Evolutionary conservation across 2,329 filamentous ascomycete genomes (phyloP).

Genomic region (Diaporthe amygdali): DNA sequence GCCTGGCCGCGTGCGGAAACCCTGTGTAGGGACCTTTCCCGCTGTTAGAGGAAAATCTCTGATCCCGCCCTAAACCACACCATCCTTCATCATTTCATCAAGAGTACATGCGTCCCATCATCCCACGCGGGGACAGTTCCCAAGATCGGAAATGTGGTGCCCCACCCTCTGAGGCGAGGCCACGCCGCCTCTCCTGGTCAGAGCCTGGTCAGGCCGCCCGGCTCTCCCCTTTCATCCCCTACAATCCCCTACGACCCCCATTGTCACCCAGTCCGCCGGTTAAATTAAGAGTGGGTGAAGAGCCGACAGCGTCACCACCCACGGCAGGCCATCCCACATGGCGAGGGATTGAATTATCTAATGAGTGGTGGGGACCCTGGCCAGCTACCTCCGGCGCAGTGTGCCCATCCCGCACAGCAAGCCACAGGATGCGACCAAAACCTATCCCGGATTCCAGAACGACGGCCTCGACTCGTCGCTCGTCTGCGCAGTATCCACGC

Average conservation of each 20-base stretch:
- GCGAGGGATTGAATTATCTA: constrained; percentile 9
- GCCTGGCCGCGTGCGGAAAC: not conserved
- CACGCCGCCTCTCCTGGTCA: not conserved
- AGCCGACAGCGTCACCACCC: not conserved
- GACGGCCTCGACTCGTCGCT: not conserved
- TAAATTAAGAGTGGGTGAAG: constrained; percentile 2
- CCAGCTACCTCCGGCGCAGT: not conserved
- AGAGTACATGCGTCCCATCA: not conserved
- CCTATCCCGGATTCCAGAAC: not conserved
- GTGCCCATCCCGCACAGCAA: not conserved
- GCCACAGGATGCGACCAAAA: not conserved
- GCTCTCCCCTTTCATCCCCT: not conserved
- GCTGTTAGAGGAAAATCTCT: constrained; percentile 13
- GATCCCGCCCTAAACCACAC: not conserved
- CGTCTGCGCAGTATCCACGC: not conserved
- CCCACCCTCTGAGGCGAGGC: constrained; percentile 1
- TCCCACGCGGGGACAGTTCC: constrained; percentile 4
- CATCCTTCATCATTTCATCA: not conserved
- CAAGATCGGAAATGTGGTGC: constrained; percentile 4
- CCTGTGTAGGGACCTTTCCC: not conserved
- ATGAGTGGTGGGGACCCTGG: not conserved
- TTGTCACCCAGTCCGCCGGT: not conserved
- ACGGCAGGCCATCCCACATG: not conserved
- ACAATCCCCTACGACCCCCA: not conserved
- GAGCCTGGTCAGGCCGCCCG: not conserved